Evolutionary conservation across 1,284 basidiomycete species (phyloP).

Genomic region (Leucoagaricus sp.): DNA sequence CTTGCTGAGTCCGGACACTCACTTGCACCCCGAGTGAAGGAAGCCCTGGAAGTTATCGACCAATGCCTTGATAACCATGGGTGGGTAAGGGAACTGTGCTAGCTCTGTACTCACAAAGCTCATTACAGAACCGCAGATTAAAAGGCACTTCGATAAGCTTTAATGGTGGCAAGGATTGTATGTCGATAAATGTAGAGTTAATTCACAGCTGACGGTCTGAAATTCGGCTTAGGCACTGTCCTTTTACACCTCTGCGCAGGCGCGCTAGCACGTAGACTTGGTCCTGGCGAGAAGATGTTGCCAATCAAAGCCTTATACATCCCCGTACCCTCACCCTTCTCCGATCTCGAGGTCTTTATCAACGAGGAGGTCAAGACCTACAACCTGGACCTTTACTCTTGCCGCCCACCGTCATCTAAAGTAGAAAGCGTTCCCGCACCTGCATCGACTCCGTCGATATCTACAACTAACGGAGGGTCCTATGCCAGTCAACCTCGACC

Average conservation of each 20-base stretch:
- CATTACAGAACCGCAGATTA: constrained; percentile 39
- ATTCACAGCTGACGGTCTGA: background rate
- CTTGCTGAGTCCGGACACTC: constrained; percentile 53
- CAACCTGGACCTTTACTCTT: constrained; percentile 77
- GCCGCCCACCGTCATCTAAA: constrained; percentile 40
- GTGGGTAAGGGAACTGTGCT: constrained; percentile 47
- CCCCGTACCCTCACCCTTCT: constrained; percentile 87
- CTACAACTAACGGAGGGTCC: constrained; percentile 18
- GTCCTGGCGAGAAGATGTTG: constrained; percentile 33
- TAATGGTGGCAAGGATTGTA: constrained; percentile 98
- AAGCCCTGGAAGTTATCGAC: constrained; percentile 81
- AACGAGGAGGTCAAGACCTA: constrained; percentile 66
- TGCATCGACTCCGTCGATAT: constrained; percentile 13
- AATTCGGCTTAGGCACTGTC: constrained; percentile 75
- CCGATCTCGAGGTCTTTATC: constrained; percentile 85
- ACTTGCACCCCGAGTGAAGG: constrained; percentile 64
- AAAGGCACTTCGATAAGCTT: constrained; percentile 85
- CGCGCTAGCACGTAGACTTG: constrained; percentile 52
- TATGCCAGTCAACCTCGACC: constrained; percentile 30
- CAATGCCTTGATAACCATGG: constrained; percentile 73
- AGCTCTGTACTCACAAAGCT: background rate
- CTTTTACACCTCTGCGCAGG: constrained; percentile 89
- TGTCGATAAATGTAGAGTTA: constrained; percentile 28
- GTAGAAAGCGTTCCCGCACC: constrained; percentile 48
- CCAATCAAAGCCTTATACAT: constrained; percentile 86